Evolutionary conservation across 345 rosid species (phyloP), one percentile per base, ranked within the genome.

Genomic region (Anastatica hierochuntica): DNA sequence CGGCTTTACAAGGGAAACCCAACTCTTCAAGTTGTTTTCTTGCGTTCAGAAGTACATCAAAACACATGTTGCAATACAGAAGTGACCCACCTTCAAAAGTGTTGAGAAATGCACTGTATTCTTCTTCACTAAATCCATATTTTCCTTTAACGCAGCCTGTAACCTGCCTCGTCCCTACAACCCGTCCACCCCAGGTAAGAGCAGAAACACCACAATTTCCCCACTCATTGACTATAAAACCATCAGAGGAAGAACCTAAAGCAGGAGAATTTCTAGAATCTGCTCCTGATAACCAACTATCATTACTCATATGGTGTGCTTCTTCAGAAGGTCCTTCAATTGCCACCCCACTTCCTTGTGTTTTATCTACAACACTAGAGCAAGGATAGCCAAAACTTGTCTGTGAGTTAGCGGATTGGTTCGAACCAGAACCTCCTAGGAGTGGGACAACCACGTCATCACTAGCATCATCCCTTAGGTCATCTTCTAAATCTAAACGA

Each of bases 151-250:
- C 79, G 65, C 56, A 70, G 50, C 73, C 49, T 53, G 79, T 79
- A 43, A 73, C 78, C 70, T 82, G 85, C 67, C 77, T 75, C 60
- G 74, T 75, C 14, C 90, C 92, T 53, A 90, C 96, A 70, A 82
- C 87, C 74, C 96, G 79, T 59, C 98, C 96, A 72, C 98, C 98
- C 98, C 98, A 87, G 36, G 98, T 75, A 67, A 84, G 75, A 67
- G 82, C 61, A 67, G 92, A 72, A 74, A 81, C 43, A 38, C 80
- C 76, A 68, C 84, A 75, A 73, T 79, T 79, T 66, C 87, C 92
- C 84, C 96, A 90, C 46, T 87, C 98, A 76, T 74, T 87, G 52
- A 68, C 62, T 48, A 78, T 50, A 52, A 77, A 72, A 27, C 79
- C 74, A 70, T 64, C 65, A 60, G 84, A 75, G 51, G 85, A 76